Evolutionary conservation across 75 land plant species (phyloP).

Genomic region (Sequoia sempervirens): DNA sequence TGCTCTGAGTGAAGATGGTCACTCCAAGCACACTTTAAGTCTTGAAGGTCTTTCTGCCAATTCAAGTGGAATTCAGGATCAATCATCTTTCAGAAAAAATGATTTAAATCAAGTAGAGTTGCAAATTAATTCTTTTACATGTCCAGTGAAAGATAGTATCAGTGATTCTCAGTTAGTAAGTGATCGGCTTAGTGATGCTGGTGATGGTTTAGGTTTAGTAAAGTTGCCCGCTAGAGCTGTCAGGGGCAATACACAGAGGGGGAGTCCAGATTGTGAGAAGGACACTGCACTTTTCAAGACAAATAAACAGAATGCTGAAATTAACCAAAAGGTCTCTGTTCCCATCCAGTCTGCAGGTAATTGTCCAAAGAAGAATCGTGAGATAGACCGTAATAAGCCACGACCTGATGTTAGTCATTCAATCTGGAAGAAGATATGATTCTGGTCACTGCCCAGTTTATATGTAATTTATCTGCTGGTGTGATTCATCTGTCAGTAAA

Average conservation of each 20-base stretch:
- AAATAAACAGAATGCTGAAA: slow-evolving; percentile 4
- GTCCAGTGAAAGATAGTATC: not conserved
- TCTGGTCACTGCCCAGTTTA: not conserved
- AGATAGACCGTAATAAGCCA: not conserved
- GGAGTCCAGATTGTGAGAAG: not conserved
- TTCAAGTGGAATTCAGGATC: not conserved
- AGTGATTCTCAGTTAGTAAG: not conserved
- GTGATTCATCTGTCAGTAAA: no score
- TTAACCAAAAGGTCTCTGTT: not conserved
- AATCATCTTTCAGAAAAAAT: not conserved
- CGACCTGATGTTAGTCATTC: not conserved
- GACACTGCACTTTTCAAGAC: not conserved
- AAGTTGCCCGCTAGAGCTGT: not conserved
- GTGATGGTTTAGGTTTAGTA: not conserved
- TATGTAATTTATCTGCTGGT: not conserved
- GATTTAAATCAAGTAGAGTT: not conserved
- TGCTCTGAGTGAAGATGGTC: not conserved
- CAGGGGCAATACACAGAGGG: not conserved
- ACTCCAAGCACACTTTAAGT: not conserved
- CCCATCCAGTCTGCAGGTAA: not conserved
- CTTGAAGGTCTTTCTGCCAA: not conserved
- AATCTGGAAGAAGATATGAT: slow-evolving; percentile 2
- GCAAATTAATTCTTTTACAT: not conserved
- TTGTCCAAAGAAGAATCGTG: not conserved
- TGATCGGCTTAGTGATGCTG: not conserved